Evolutionary conservation across 2,329 filamentous ascomycete genomes (phyloP), one percentile per base, ranked within the genome.

Genomic region (Fusarium sp.): DNA sequence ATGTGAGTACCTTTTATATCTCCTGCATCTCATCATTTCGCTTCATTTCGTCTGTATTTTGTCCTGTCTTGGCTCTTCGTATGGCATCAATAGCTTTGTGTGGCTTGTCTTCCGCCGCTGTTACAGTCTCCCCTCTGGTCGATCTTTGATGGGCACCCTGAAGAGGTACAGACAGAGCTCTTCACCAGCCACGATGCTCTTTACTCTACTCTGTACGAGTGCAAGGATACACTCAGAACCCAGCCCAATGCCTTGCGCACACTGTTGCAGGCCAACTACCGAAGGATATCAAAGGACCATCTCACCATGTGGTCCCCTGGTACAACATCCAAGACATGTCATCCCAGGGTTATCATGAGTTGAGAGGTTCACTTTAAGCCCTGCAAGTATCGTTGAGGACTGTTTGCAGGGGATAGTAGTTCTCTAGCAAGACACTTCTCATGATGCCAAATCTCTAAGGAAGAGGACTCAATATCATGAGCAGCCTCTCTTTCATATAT

Each of bases 1-100:
- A 88, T 89, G 87, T 89, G 83, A 86, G 87, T 87, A 68, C 59
- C 51, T 71, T 56, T 59, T 58, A 67, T 58, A 67, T 24, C 54
- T 68, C 51, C 22, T 42, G 27, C 42, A 52, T 52, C 24, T 52
- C 24, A 14, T 27, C 27, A 15, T 27, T 20, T 63, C 44, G 24
- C 40, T 62, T 45, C 29, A 29, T 50, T 34, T 52, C 57, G 25
- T 24, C 34, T 44, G 43, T 7, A 8, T 43, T 43, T 49, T 34
- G 25, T 44, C 49, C 46, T 24, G 24, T 25, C 40, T 46, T 54
- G 34, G 24, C 27, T 46, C 29, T 29, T 38, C 18, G 8, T 44
- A 38, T 59, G 30, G 24, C 27, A 29, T 18, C 27, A 29, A 25
- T 30, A 24, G n/a, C 25, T 30, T 27, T 20, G n/a, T 29, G 44